These are phyloP conservation scores for Pleochaeta shiraiana DNA, from an alignment of 2,329 filamentous ascomycete species.

Conservation along the genomic window DNA sequence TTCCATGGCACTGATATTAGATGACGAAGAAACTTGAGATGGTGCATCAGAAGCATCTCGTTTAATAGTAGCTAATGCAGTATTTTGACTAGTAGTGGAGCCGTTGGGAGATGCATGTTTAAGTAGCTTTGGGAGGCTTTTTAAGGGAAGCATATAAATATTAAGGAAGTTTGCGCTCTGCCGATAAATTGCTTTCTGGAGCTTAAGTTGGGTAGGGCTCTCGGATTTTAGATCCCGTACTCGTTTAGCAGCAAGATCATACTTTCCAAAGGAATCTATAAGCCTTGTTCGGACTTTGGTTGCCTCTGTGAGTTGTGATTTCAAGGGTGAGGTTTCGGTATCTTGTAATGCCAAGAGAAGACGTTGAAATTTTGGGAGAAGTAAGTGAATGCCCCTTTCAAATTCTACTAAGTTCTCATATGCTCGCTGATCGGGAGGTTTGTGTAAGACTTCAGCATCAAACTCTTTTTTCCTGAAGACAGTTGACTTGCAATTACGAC, in stretches of 20 bases:
- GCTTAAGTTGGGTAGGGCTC: slow-evolving; percentile 37
- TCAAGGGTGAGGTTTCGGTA: slow-evolving; percentile 28
- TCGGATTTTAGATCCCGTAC: slow-evolving; percentile 43
- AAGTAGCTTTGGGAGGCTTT: slow-evolving; percentile 34
- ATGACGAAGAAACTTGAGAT: slow-evolving; percentile 31
- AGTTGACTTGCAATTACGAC: slow-evolving; percentile 61
- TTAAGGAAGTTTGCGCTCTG: slow-evolving; percentile 49
- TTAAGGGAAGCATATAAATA: slow-evolving; percentile 53
- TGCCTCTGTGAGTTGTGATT: slow-evolving; percentile 39
- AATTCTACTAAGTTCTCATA: slow-evolving; percentile 51
- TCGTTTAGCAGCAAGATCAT: slow-evolving; percentile 43
- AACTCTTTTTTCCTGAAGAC: slow-evolving; percentile 50
- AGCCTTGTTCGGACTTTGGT: slow-evolving; percentile 48
- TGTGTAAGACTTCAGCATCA: slow-evolving; percentile 30
- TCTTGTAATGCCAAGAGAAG: slow-evolving; percentile 41
- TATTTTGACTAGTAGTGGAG: slow-evolving; percentile 9
- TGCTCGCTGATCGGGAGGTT: slow-evolving; percentile 37
- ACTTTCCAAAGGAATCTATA: slow-evolving; percentile 50
- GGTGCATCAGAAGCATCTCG: slow-evolving; percentile 29
- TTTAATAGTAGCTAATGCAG: slow-evolving; percentile 35
- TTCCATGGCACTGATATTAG: slow-evolving; percentile 39
- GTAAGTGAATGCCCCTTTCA: slow-evolving; percentile 43
- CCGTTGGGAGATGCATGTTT: slow-evolving; percentile 34
- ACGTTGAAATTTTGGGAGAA: slow-evolving; percentile 48
- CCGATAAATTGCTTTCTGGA: slow-evolving; percentile 47